A percentile compares a stretch with the other conserved stretches of the same genome.
Conservation (phyloP, 768 basidiomycete species). For the Pulveroboletus sp. region DNA sequence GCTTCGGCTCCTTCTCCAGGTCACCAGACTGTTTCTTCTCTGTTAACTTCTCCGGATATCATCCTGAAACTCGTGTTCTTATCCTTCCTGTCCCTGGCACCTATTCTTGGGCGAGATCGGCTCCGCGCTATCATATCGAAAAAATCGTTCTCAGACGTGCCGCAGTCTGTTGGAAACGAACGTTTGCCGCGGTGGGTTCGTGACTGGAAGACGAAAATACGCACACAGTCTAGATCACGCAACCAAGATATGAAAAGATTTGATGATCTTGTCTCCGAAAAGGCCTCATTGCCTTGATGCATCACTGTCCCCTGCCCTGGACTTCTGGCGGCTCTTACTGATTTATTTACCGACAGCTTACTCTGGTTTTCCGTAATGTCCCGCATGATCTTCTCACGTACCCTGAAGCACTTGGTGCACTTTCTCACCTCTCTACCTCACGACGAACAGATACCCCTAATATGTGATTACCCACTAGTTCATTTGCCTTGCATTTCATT, state of each 20-base stretch:
- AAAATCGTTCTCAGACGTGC: conserved; percentile 18
- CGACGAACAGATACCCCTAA: conserved; percentile 31
- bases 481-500: conserved; percentile 13
- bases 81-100: conserved; percentile 80
- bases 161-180: conserved; percentile 29
- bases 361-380: conserved; percentile 20
- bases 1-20: conserved; percentile 66
- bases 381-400: conserved; percentile 19
- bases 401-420: conserved; percentile 10
- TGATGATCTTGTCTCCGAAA: conserved; percentile 53
- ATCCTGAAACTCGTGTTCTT: conserved; percentile 79
- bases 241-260: conserved; percentile 45
- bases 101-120: conserved; percentile 71
- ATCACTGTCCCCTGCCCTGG: conserved; percentile 12
- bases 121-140: conserved; percentile 53
- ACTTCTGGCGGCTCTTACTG: conserved; percentile 6
- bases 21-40: conserved; percentile 74
- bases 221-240: conserved; percentile 47
- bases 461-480: conserved; percentile 28
- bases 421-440: conserved; percentile 15
- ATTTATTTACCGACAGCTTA: conserved; percentile 21
- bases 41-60: conserved; percentile 81
- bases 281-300: conserved; percentile 31
- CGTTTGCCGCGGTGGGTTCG: conserved; percentile 52
- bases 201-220: conserved; percentile 61